Conservation (phyloP, 306 rosid genomes). For the Vigna mungo region DNA sequence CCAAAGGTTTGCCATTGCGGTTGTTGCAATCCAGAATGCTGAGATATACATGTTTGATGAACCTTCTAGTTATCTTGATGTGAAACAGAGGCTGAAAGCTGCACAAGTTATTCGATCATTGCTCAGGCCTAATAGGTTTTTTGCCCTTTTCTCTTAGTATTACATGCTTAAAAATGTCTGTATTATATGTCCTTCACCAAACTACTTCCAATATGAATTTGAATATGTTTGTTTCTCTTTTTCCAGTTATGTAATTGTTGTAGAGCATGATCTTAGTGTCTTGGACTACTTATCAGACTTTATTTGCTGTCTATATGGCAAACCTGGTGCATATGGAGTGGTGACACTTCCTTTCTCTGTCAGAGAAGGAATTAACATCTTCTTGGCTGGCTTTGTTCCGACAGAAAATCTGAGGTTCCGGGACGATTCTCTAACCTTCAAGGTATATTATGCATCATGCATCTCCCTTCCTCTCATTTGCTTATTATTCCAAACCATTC, state of each 20-base stretch:
- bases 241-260: slow-evolving; percentile 97
- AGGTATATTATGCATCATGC: slow-evolving; percentile 53
- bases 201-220: slow-evolving; percentile 11
- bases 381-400: slow-evolving; percentile 98
- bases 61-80: slow-evolving; percentile 98
- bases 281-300: slow-evolving; percentile 98
- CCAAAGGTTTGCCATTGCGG: slow-evolving; percentile 98
- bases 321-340: slow-evolving; percentile 99
- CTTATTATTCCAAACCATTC: slow-evolving; percentile 13
- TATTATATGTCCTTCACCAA: not conserved
- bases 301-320: slow-evolving; percentile 97
- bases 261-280: slow-evolving; percentile 99
- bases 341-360: slow-evolving; percentile 99
- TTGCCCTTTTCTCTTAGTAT: slow-evolving; percentile 20
- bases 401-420: slow-evolving; percentile 97
- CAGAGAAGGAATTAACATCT: slow-evolving; percentile 98
- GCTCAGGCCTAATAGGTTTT: slow-evolving; percentile 89
- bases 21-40: slow-evolving; percentile 92
- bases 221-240: slow-evolving; percentile 40
- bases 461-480: slow-evolving; percentile 4
- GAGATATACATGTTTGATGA: slow-evolving; percentile 99
- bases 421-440: slow-evolving; percentile 92
- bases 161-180: slow-evolving; percentile 3
- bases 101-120: slow-evolving; percentile 92
- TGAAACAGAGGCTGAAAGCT: slow-evolving; percentile 95